phyloP scores from a whole-genome alignment of 495 filamentous ascomycete species.

The Penicillium mononematosum region DNA sequence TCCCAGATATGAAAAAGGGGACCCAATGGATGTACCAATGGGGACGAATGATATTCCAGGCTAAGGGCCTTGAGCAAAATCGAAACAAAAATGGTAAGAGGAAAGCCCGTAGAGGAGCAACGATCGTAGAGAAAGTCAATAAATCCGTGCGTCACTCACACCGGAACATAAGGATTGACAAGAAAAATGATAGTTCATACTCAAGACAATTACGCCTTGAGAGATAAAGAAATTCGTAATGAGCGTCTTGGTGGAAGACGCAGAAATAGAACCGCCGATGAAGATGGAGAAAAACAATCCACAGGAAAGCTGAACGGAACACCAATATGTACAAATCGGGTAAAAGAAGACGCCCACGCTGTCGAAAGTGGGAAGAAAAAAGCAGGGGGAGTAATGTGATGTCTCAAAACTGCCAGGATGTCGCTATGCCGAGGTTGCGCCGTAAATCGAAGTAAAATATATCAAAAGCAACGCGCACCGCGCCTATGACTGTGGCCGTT shows the following conservation, averaged over 20 bases:
- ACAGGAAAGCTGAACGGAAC: conserved; percentile 23
- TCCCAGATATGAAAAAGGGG: conserved; percentile 19
- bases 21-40: conserved; percentile 26
- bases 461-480: conserved; percentile 19
- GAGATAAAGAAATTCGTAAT: conserved; percentile 47
- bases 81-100: conserved; percentile 14
- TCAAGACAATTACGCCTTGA: conserved; percentile 31
- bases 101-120: conserved; percentile 21
- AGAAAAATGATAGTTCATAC: conserved; percentile 37
- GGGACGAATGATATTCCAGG: conserved; percentile 26
- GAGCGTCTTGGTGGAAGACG: conserved; percentile 24
- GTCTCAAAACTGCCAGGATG: conserved; percentile 25
- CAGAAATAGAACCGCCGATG: conserved; percentile 20
- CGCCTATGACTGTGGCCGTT: conserved; percentile 23
- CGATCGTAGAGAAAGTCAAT: conserved; percentile 35
- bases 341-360: conserved; percentile 16
- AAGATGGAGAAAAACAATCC: conserved; percentile 22
- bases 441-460: conserved; percentile 28
- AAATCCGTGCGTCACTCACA: conserved; percentile 31
- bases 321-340: conserved; percentile 31
- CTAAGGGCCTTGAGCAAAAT: conserved; percentile 16
- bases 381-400: conserved; percentile 21
- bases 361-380: conserved; percentile 25
- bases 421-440: conserved; percentile 38
- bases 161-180: conserved; percentile 43